Base-by-base conservation (phyloP, 2,329 filamentous ascomycete species). In the Hymenoscyphus repandus region DNA sequence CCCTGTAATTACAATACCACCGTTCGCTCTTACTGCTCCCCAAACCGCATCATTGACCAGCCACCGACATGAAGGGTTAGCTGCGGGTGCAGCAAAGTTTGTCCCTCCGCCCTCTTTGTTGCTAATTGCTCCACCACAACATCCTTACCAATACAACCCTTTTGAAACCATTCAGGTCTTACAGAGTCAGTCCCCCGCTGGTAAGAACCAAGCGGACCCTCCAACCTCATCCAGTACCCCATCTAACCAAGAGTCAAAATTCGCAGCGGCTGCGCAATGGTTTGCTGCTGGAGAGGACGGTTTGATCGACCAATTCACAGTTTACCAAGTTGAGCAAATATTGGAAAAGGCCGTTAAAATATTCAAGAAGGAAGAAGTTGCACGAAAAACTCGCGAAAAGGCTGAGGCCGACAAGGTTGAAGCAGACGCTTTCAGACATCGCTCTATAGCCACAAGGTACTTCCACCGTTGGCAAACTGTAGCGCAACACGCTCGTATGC, bases 231-330 rank as follows among this genome's bases (percentile, higher is more conserved):
- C n/a, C 15, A 17, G 17, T 27, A 22, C 17, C 5, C 15, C 40
- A 22, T 36, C 41, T 27, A 34, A 51, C 18, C 49, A 37, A 40
- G 22, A 49, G 17, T 32, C 40, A 22, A 42, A 46, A 43, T 43
- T 60, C 17, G 52, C 47, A 33, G 39, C 33, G 6, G 42, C 64
- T 15, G 43, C 60, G n/a, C 45, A 63, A 27, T 67, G 65, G 65
- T 37, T 62, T 40, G 43, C 55, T 9, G 45, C 61, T 6, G 66
- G 64, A 2, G 53, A 60, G 17, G 58, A 60, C 33, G 66, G 66
- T 9, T 47, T 68, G 13, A 33, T 68, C 13, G 64, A 67, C 15
- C 61, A 68, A 36, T 67, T 67, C 42, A 62, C 50, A 17, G 48
- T 52, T 6, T 54, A 49, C 27, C 51, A 55, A 10, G 58, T 65